Base-by-base conservation (phyloP, 805 yeast genomes). In the Spathaspora hagerdaliae region DNA sequence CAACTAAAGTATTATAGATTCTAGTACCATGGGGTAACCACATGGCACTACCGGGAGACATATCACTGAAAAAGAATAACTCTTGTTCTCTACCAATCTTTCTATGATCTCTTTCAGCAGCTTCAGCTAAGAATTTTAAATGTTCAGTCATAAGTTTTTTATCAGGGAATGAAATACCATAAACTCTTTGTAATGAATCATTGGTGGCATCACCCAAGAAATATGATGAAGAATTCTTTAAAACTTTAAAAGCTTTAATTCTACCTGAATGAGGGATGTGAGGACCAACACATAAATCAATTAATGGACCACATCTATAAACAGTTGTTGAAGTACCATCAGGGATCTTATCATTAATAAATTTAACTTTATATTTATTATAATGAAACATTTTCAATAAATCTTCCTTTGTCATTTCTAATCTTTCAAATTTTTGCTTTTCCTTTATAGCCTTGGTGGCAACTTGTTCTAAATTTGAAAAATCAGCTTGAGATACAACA, bases 21-120 rank as follows among this genome's bases (percentile, higher is more conserved):
- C 98, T 86, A 41, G 99, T 83, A 71, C 99, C 99, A 62, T 92
- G 99, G 42, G 99, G 99, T 59, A 94, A 79, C 98, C 98, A 94
- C 82, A 94, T 94, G 49, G 96, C 91, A 36, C 95, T 83, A 54
- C 99, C 99, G 45, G 99, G 99, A 14, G 97, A 87, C 85, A 92
- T 73, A 70, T 94, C 99, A 69, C 94, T 82, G 81, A 94, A 94
- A 71, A 85, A 81, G 73, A 91, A 94, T 61, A 94, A 78, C 64
- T 94, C 98, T 73, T 94, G 99, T 60, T 94, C 98, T 60, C 74
- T 85, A 67, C 99, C 99, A 55, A 94, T 85, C 71, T 84, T 91
- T 72, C 99, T 82, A 71, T 94, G 99, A 65, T 87, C 96, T 75
- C 99, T 87, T 65, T 83, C 81, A 47, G 96, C 87, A 38, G 99